A percentile compares a stretch with the other conserved stretches of the same genome.
These are phyloP conservation scores for Ceratocystis smalleyi DNA, from an alignment of 2,329 filamentous ascomycete genomes.

Conservation along the genomic window DNA sequence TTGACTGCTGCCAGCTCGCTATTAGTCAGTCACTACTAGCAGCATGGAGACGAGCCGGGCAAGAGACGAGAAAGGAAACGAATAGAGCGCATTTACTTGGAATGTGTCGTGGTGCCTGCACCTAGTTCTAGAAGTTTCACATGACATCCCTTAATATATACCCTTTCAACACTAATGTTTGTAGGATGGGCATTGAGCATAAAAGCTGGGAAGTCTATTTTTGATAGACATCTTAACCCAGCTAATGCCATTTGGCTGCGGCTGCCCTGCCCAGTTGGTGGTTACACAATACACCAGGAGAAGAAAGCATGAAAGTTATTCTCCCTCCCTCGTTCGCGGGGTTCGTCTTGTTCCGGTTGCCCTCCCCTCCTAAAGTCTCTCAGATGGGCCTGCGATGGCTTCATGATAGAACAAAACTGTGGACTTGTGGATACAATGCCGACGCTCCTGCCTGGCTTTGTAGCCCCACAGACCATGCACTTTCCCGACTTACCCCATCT, in stretches of 20 bases:
- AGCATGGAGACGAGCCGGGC: too few species aligned
- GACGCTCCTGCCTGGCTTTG: neutral
- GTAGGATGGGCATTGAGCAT: too few species aligned
- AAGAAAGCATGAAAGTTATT: neutral
- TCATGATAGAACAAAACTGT: neutral
- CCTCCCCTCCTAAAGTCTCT: too few species aligned
- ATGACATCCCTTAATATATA: neutral
- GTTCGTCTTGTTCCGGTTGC: too few species aligned
- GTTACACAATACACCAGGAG: neutral
- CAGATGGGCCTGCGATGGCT: neutral
- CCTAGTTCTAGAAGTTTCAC: constrained; percentile 3
- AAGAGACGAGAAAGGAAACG: neutral
- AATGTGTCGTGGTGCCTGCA: neutral
- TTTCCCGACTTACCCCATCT: constrained; percentile 1
- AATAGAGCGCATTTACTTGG: neutral
- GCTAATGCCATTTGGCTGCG: too few species aligned
- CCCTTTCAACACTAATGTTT: neutral
- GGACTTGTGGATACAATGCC: neutral
- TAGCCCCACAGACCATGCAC: neutral
- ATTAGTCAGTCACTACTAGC: too few species aligned
- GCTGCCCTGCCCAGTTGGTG: too few species aligned
- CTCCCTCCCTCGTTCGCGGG: neutral
- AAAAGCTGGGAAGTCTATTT: too few species aligned
- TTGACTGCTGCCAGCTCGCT: neutral
- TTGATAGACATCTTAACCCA: too few species aligned